Evolutionary conservation across 768 basidiomycete genomes (phyloP), one percentile per base, ranked within the genome.

Genomic region (Podaxis sp.): DNA sequence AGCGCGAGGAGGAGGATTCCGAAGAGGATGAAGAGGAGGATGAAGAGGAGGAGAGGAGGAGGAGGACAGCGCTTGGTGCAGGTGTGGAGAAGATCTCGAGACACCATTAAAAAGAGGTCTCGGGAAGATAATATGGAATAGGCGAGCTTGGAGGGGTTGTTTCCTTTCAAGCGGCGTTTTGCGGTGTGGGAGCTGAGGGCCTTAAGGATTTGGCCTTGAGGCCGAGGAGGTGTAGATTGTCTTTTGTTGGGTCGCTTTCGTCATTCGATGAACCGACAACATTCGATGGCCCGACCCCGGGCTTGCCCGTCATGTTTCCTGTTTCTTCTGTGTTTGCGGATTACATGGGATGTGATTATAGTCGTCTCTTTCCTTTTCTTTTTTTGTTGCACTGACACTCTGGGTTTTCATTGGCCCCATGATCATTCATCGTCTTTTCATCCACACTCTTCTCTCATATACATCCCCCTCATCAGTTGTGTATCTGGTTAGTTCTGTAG

Each of bases 61-160:
- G 76, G 63, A 76, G 72, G 67, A 73, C 76, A 49, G 72, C 75
- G 33, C 63, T 75, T 46, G 73, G 80, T 38, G 83, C 83, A 15
- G 82, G 82, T 33, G 78, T 84, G 39, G 83, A 84, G 76, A 83
- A 83, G 71, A 73, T 83, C 19, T 62, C 61, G 63, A 78, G 76
- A 62, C 68, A 80, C 64, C 81, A 82, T 68, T 77, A 60, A 40
- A 60, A 40, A 59, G n/a, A 53, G 59, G 39, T 33, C 46, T 59
- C 30, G 22, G 22, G 26, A 51, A 28, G 12, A 22, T 39, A 39
- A 24, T 56, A n/a, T 24, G n/a, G 15, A 4, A 28, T 30, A 30
- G 24, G 54, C 36, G 54, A 19, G 17, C 24, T 52, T 55, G 17
- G 38, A 12, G 38, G 33, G 54, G 54, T 38, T 4, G 33, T 38